Base-by-base conservation (phyloP, 169 alveolate species). In the Plasmodium adleri region DNA sequence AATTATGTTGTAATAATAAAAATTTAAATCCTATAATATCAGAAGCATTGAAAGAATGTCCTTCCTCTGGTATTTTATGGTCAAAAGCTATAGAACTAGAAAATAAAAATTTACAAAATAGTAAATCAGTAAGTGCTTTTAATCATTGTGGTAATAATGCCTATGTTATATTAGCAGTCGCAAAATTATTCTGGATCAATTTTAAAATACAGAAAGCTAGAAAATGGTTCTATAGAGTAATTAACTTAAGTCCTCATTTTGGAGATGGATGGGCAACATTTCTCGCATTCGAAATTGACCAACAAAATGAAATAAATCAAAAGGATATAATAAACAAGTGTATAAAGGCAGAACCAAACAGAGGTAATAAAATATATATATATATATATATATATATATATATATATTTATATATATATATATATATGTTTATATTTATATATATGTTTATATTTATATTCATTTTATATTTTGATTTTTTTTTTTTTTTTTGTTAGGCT, bases 211-310 rank as follows among this genome's bases (percentile, higher is more conserved):
- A 94, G 12, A 98, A 98, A 92, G 98, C 99, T 12, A 96, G 99
- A 60, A 98, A 96, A 90, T 98, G 99, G 99, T 93, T 98, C 88
- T 95, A 97, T 75, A 95, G 98, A 59, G 98, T 99, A 1, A 91
- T 97, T 28, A 96, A 97, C n/a, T 88, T 96, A 47, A 97, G 96
- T 87, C 96, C 97, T 9, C 88, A 96, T 62, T 83, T 97, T 56
- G 99, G 99, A 15, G 99, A 97, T 80, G 96, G 98, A 9, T 98
- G 99, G 99, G 99, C 98, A 8, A 96, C 98, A 32, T 96, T 93
- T 50, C 91, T 97, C 63, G 98, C 98, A 22, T 97, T 97, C 74
- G 99, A 98, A 78, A 93, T 97, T 67, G 98, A 96, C 66, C 76
- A 93, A 49, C 98, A 98, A 22, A 90, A 88, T 47, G 95, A 94